A percentile compares a stretch with the other conserved stretches of the same genome.
phyloP scores from a whole-genome alignment of 768 basidiomycete species.

The Tylopilus rubrobrunneus region DNA sequence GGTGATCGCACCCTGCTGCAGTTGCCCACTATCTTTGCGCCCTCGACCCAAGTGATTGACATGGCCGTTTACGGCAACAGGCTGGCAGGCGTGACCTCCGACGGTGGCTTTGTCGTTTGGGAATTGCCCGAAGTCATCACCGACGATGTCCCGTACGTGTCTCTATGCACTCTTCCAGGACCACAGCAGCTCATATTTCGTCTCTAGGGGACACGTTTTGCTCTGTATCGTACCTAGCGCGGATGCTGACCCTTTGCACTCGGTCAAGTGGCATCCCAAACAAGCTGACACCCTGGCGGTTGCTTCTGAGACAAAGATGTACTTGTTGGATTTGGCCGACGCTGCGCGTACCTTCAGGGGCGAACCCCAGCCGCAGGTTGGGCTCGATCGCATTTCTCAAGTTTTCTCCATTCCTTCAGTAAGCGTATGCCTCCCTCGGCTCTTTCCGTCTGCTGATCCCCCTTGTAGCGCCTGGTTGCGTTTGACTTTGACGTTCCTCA shows the following conservation, averaged over 20 bases:
- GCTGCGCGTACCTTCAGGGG: slow-evolving; percentile 58
- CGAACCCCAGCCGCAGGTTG: slow-evolving; percentile 64
- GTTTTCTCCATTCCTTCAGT: slow-evolving; percentile 70
- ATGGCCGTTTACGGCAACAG: slow-evolving; percentile 53
- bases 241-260: slow-evolving; percentile 56
- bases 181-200: slow-evolving; percentile 5
- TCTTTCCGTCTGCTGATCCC: background rate
- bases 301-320: slow-evolving; percentile 74
- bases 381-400: slow-evolving; percentile 65
- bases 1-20: slow-evolving; percentile 86
- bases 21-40: slow-evolving; percentile 58
- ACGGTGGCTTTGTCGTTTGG: slow-evolving; percentile 85
- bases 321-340: slow-evolving; percentile 66
- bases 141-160: slow-evolving; percentile 46
- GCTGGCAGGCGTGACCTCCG: slow-evolving; percentile 81
- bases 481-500: slow-evolving; percentile 83
- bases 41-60: slow-evolving; percentile 48
- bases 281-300: slow-evolving; percentile 76
- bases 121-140: slow-evolving; percentile 61
- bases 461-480: slow-evolving; percentile 66
- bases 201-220: slow-evolving; percentile 56
- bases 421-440: slow-evolving; percentile 23
- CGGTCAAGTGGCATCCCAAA: slow-evolving; percentile 88
- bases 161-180: background rate
- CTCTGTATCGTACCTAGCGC: slow-evolving; percentile 64